These are phyloP conservation scores for Lecanicillium sp. DNA, from an alignment of 2,329 filamentous ascomycete genomes.

Conservation along the genomic window DNA sequence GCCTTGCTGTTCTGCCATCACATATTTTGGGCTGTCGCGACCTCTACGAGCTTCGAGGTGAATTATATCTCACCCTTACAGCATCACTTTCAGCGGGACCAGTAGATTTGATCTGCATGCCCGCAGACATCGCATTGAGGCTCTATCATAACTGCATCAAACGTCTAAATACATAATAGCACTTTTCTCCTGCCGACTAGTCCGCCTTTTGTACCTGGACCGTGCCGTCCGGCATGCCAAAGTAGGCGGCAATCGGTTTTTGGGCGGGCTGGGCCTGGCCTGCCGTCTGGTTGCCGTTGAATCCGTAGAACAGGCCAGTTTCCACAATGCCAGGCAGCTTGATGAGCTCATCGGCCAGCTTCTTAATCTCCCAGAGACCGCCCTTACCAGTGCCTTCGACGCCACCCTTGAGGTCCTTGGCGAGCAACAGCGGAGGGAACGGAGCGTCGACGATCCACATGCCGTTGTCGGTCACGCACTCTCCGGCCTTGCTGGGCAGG, in stretches of 20 bases:
- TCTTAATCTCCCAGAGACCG: conserved; percentile 73
- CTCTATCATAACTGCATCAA: too few species aligned
- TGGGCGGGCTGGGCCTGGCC: conserved; percentile 60
- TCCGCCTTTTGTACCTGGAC: conserved; percentile 41
- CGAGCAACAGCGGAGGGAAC: conserved; percentile 66
- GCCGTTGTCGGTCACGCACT: conserved; percentile 54
- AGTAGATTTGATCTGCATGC: too few species aligned
- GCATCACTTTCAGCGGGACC: too few species aligned
- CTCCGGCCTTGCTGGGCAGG: conserved; percentile 69
- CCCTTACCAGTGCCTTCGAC: conserved; percentile 41
- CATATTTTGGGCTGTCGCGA: too few species aligned
- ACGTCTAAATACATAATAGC: neutral
- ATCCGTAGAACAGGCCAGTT: conserved; percentile 81
- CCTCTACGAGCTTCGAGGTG: too few species aligned
- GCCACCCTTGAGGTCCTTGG: conserved; percentile 38
- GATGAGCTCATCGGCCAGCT: conserved; percentile 67
- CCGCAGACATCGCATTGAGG: too few species aligned
- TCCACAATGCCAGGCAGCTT: conserved; percentile 81
- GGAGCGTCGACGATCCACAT: conserved; percentile 87
- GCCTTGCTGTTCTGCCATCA: too few species aligned
- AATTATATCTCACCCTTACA: too few species aligned
- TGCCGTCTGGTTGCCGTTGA: conserved; percentile 63
- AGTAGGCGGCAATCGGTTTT: conserved; percentile 90
- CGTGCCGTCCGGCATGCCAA: conserved; percentile 75
- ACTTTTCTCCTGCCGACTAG: neutral